Conservation (phyloP, 192 early-diverging fungal genomes). For the Backusella psychrophila region DNA sequence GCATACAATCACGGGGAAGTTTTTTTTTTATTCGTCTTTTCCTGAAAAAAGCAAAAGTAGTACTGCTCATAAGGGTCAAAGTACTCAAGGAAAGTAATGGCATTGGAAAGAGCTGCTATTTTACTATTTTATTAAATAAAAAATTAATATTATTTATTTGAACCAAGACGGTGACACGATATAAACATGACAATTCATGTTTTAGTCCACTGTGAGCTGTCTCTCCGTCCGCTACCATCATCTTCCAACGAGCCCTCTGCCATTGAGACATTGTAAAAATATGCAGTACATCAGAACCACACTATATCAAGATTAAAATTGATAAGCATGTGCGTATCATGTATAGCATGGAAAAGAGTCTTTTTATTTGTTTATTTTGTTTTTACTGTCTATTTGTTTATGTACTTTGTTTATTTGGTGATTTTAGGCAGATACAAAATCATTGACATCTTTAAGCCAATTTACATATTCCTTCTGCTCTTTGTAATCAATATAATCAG, state of each 20-base stretch:
- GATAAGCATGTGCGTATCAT: neutral
- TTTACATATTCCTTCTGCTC: slow-evolving; percentile 91
- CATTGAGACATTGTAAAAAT: no score
- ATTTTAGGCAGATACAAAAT: slow-evolving; percentile 65
- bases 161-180: neutral
- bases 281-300: neutral
- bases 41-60: neutral
- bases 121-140: neutral
- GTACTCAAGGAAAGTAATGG: neutral
- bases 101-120: neutral
- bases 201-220: neutral
- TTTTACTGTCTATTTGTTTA: neutral
- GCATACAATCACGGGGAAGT: neutral
- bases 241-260: no score
- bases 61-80: neutral
- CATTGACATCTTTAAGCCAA: slow-evolving; percentile 82
- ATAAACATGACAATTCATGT: neutral
- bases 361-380: neutral
- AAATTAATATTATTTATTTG: neutral
- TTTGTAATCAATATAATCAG: slow-evolving; percentile 90
- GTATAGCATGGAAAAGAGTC: neutral
- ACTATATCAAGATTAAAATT: neutral
- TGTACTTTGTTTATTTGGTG: neutral
- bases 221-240: neutral
- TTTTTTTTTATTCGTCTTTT: neutral